A percentile compares a stretch with the other conserved stretches of the same genome.
Conservation (phyloP, 805 yeast genomes). For the Pichia pseudocactophila region DNA sequence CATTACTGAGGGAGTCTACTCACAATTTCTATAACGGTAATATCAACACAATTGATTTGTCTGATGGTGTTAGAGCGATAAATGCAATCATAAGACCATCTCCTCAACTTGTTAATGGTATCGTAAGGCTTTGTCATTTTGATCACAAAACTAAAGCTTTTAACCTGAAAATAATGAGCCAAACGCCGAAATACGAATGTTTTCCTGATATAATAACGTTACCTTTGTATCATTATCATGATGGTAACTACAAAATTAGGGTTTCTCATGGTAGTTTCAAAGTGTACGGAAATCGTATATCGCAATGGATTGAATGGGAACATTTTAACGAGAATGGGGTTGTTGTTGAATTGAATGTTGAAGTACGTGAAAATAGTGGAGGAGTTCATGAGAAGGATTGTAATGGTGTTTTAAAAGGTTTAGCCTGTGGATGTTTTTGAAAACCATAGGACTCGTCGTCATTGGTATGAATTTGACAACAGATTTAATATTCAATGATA, state of each 20-base stretch:
- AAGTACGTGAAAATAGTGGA: background rate
- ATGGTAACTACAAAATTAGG: constrained; percentile 38
- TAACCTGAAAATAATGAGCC: too few relatives aligned
- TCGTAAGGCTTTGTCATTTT: constrained; percentile 45
- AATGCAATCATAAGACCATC: constrained; percentile 74
- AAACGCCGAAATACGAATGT: constrained; percentile 1
- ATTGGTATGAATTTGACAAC: background rate
- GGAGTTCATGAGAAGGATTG: constrained; percentile 5
- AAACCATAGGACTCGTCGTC: background rate
- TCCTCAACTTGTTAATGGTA: constrained; percentile 57
- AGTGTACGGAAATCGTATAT: constrained; percentile 40
- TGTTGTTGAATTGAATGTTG: background rate
- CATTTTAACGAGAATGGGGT: constrained; percentile 32
- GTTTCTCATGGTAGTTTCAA: constrained; percentile 42
- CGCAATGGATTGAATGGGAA: constrained; percentile 63
- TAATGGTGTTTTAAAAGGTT: constrained; percentile 22
- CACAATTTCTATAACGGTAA: constrained; percentile 11
- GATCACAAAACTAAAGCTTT: constrained; percentile 32
- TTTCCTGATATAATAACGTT: constrained; percentile 53
- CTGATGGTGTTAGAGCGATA: constrained; percentile 60
- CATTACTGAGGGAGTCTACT: background rate
- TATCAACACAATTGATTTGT: constrained; percentile 2
- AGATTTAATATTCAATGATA: constrained; percentile 7
- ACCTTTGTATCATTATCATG: constrained; percentile 65
- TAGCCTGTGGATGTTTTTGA: constrained; percentile 28